Base-by-base conservation (phyloP, 1,284 basidiomycete species). In the Ceratorhiza oryzae-sativae region DNA sequence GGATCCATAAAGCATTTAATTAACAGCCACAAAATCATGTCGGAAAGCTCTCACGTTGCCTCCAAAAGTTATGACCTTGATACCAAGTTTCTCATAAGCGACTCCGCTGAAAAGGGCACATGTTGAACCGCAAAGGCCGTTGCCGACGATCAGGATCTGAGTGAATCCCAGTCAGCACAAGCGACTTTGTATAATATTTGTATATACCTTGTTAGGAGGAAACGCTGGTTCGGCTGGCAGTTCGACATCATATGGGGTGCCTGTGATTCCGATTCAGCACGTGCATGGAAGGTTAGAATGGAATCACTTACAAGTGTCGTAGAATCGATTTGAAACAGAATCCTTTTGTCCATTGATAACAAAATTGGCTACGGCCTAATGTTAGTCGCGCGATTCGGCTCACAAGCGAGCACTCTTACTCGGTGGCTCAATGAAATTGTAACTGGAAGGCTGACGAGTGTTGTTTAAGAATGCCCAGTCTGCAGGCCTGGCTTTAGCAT, bases 101-200 rank as follows among this genome's bases (percentile, higher is more conserved):
- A 87, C 77, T 1, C 87, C 88, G 73, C 82, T 86, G 77, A 89
- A 89, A 82, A 87, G 84, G 0, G 88, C 85, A 75, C 88, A 90
- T 0, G 88, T 88, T 13, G 87, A 89, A 2, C 87, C 88, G 74
- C 88, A 90, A 74, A 86, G 83, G 15, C 83, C 84, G 73, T 84
- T 84, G 39, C 81, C 78, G 46, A 84, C 82, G 79, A 68, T 58
- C 73, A 45, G 56, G n/a, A 59, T 5, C 39, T 30, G 86, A 86
- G 61, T 20, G 32, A 18, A 1, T 10, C n/a, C 34, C 63, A 3
- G 59, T 71, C 13, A 73, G 53, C n/a, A n/a, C n/a, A 49, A 62
- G 2, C 34, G 20, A 25, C 55, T 9, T 36, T 45, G 18, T 8
- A 18, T 18, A 45, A 9, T 25, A 20, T n/a, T 2, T 10, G 3